Percentiles rank a stretch among this genome's conserved stretches.
phyloP scores from a whole-genome alignment of 345 rosid species.

The Eucalyptus tenuipes region DNA sequence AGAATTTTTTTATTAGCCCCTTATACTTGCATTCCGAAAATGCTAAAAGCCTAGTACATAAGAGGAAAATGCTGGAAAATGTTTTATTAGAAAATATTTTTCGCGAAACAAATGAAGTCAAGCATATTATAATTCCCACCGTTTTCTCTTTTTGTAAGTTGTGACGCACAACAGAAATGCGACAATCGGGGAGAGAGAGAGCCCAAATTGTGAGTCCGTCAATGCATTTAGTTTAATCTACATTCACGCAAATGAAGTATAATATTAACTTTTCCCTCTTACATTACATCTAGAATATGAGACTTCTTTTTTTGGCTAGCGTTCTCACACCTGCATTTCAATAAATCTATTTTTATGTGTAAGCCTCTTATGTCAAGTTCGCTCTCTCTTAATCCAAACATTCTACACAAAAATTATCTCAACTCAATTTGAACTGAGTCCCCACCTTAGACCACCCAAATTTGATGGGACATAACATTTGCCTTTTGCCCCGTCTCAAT shows the following conservation, averaged over 20 bases:
- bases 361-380: background rate
- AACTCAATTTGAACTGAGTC: background rate
- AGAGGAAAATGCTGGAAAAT: too few relatives aligned
- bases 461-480: background rate
- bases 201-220: background rate
- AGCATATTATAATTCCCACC: background rate
- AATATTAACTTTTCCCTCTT: background rate
- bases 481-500: background rate
- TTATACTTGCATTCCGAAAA: background rate
- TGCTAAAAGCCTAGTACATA: too few relatives aligned
- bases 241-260: background rate
- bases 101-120: rapidly evolving
- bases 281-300: background rate
- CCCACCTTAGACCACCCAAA: background rate
- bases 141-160: background rate
- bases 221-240: rapidly evolving
- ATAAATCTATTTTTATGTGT: background rate
- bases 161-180: rapidly evolving
- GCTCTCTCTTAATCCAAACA: background rate
- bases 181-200: background rate
- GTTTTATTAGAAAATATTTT: too few relatives aligned
- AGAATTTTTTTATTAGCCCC: background rate
- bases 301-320: background rate
- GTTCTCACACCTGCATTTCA: rapidly evolving
- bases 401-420: background rate